Percentiles rank a stretch among this genome's conserved stretches.
phyloP scores from a whole-genome alignment of 225 moss, liverwort and hornwort species.

The Marchantia paleacea region DNA sequence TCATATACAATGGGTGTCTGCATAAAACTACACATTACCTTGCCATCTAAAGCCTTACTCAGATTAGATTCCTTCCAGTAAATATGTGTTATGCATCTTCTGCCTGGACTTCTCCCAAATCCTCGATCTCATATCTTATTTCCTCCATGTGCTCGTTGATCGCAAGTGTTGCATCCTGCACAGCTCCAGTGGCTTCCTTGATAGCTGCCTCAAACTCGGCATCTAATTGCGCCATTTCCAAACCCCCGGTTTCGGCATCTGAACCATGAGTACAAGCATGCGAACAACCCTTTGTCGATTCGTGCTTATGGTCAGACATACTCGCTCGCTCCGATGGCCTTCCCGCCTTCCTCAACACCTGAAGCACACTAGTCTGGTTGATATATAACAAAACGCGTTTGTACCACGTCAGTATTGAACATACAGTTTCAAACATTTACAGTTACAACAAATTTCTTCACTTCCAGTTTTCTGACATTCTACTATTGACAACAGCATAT shows the following conservation, averaged over 20 bases:
- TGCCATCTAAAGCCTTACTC: not conserved
- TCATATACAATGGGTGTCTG: not conserved
- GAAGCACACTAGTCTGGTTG: conserved; percentile 74
- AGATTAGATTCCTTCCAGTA: not conserved
- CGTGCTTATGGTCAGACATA: conserved; percentile 26
- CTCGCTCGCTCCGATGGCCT: conserved; percentile 65
- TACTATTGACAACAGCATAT: not conserved
- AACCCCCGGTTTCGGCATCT: conserved; percentile 49
- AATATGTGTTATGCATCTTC: not conserved
- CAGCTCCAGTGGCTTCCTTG: conserved; percentile 72
- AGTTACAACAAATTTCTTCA: not conserved
- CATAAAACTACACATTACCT: not conserved
- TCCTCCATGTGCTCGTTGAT: conserved; percentile 84
- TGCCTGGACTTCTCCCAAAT: conserved; percentile 23
- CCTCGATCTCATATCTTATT: conserved; percentile 64
- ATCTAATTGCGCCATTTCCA: conserved; percentile 77
- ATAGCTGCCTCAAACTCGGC: conserved; percentile 84
- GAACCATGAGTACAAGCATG: conserved; percentile 47
- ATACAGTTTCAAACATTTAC: not conserved
- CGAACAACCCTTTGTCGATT: conserved; percentile 33
- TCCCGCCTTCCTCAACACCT: conserved; percentile 77
- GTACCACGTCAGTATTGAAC: not conserved
- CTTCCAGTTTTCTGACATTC: not conserved
- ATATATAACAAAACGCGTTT: not conserved
- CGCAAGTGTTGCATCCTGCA: conserved; percentile 56